Evolutionary conservation across 257 asterid species (phyloP).

Genomic region (Nicotiana tabacum): DNA sequence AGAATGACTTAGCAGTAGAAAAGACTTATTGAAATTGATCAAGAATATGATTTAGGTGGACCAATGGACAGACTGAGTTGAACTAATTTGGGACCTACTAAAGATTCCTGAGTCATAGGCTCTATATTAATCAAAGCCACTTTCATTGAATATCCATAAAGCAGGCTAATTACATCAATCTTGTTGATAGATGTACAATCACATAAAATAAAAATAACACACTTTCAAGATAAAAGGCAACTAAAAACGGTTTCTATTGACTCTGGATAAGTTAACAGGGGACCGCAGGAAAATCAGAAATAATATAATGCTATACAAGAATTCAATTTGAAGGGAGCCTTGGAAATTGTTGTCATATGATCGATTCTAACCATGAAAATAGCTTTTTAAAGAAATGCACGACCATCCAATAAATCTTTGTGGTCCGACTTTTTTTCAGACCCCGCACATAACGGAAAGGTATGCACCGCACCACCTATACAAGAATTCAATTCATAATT

Average conservation of each 20-base stretch:
- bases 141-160: not conserved
- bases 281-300: not conserved
- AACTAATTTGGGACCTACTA: not conserved
- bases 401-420: no score
- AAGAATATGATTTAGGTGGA: not conserved
- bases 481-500: not conserved
- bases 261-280: not conserved
- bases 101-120: not conserved
- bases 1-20: not conserved
- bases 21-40: not conserved
- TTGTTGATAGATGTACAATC: not conserved
- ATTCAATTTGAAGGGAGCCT: not conserved
- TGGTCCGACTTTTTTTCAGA: fast-evolving
- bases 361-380: no score
- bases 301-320: not conserved
- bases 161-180: not conserved
- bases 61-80: not conserved
- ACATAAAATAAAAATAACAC: not conserved
- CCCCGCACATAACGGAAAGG: no score
- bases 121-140: not conserved
- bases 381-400: fast-evolving
- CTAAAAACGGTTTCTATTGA: not conserved
- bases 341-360: no score
- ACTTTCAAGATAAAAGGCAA: not conserved
- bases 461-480: no score